These are phyloP conservation scores for Escovopsis sp. DNA, from an alignment of 2,329 filamentous ascomycete genomes.

Conservation along the genomic window DNA sequence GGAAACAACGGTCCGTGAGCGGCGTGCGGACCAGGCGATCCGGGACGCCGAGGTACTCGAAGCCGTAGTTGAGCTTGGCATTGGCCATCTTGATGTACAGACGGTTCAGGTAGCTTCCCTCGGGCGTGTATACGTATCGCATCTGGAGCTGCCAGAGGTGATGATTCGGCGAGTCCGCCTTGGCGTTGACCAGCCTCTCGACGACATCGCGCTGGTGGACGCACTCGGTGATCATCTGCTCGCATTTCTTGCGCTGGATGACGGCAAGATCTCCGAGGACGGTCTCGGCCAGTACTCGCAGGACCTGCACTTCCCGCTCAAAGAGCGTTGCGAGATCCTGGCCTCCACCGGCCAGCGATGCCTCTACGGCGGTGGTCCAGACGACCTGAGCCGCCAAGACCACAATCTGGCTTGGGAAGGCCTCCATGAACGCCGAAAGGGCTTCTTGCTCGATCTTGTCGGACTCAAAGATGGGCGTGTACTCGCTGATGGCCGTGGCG, in stretches of 20 bases:
- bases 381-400: constrained; percentile 86
- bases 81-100: constrained; percentile 95
- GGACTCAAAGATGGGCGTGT: constrained; percentile 60
- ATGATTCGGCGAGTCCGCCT: constrained; percentile 61
- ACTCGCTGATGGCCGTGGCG: constrained; percentile 70
- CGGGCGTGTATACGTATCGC: constrained; percentile 78
- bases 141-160: constrained; percentile 93
- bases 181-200: constrained; percentile 63
- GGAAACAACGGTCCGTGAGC: constrained; percentile 93
- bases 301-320: constrained; percentile 68
- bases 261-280: constrained; percentile 81
- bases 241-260: constrained; percentile 87
- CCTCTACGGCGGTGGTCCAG: constrained; percentile 81
- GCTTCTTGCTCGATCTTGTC: constrained; percentile 52
- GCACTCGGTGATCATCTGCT: constrained; percentile 96
- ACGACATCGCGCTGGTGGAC: constrained; percentile 94
- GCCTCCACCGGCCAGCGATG: constrained; percentile 58
- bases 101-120: constrained; percentile 68
- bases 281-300: constrained; percentile 72
- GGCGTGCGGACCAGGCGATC: constrained; percentile 94
- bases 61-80: constrained; percentile 86
- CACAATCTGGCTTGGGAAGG: constrained; percentile 86
- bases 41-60: constrained; percentile 92
- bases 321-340: constrained; percentile 54
- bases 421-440: constrained; percentile 65